Evolutionary conservation across 257 asterid genomes (phyloP).

Genomic region (Paulownia fortunei): DNA sequence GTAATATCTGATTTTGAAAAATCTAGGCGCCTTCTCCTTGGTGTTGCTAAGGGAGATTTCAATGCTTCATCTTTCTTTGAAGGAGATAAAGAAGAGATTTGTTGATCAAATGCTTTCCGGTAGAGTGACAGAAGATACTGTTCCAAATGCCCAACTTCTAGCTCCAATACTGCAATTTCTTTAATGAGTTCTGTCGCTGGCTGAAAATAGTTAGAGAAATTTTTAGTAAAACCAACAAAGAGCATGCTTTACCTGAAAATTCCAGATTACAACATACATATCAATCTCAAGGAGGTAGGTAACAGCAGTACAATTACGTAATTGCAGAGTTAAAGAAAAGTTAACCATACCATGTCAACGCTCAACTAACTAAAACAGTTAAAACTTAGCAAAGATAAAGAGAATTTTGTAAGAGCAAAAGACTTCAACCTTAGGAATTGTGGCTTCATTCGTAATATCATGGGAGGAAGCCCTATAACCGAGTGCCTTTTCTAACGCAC

Average conservation of each 20-base stretch:
- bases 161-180: slow-evolving; percentile 88
- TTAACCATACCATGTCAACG: not conserved
- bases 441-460: slow-evolving; percentile 42
- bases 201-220: slow-evolving; percentile 48
- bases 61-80: slow-evolving; percentile 44
- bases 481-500: slow-evolving; percentile 85
- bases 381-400: not conserved
- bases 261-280: not conserved
- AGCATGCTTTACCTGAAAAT: not conserved
- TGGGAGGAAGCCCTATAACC: slow-evolving; percentile 70
- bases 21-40: slow-evolving; percentile 78
- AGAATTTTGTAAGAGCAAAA: not conserved
- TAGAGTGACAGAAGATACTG: slow-evolving; percentile 92
- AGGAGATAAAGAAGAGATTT: slow-evolving; percentile 62
- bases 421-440: slow-evolving; percentile 72
- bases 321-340: not conserved
- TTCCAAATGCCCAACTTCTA: slow-evolving; percentile 95
- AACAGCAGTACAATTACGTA: not conserved
- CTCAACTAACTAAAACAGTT: not conserved
- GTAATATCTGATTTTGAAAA: slow-evolving; percentile 60
- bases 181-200: slow-evolving; percentile 89
- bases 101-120: slow-evolving; percentile 92
- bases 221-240: slow-evolving; percentile 6
- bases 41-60: slow-evolving; percentile 66
- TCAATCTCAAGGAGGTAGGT: not conserved